Conservation (phyloP, 495 filamentous ascomycete species). For the Cercophora newfieldiana region DNA sequence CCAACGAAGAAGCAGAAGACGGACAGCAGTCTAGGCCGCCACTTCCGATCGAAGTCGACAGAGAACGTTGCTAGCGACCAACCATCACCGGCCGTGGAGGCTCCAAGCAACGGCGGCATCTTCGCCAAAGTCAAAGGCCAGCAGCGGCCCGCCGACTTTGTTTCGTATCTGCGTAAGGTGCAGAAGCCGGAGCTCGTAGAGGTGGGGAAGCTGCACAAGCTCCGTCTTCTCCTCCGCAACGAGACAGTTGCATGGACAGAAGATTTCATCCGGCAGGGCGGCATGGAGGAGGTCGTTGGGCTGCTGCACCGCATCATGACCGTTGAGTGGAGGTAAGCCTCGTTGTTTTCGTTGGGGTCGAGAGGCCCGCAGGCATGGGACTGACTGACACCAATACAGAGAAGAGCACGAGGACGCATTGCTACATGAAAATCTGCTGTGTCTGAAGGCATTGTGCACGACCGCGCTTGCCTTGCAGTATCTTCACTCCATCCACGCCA, state of each 20-base stretch:
- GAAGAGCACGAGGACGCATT: conserved; percentile 96
- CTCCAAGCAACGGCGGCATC: conserved; percentile 38
- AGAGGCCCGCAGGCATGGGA: not conserved
- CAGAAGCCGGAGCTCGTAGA: conserved; percentile 80
- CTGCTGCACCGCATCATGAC: conserved; percentile 87
- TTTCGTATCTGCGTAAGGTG: conserved; percentile 73
- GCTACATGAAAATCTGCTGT: conserved; percentile 88
- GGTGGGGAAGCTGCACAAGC: conserved; percentile 91
- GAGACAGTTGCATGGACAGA: conserved; percentile 96
- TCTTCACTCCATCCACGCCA: conserved; percentile 73
- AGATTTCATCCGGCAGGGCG: conserved; percentile 80
- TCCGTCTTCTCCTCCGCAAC: conserved; percentile 85
- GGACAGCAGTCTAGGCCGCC: conserved; percentile 50
- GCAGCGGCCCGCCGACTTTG: conserved; percentile 73
- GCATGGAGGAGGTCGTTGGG: conserved; percentile 87
- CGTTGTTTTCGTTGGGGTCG: not conserved
- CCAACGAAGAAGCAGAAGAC: conserved; percentile 58
- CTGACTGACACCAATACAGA: conserved; percentile 46
- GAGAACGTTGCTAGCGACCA: conserved; percentile 50
- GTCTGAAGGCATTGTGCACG: conserved; percentile 92
- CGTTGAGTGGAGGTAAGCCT: conserved; percentile 88
- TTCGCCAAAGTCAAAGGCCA: conserved; percentile 55
- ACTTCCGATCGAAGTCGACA: conserved; percentile 52
- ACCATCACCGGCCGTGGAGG: conserved; percentile 42
- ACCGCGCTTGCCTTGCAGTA: conserved; percentile 79